These are phyloP conservation scores for Colletotrichum navitas DNA, from an alignment of 2,329 filamentous ascomycete genomes.

Conservation along the genomic window DNA sequence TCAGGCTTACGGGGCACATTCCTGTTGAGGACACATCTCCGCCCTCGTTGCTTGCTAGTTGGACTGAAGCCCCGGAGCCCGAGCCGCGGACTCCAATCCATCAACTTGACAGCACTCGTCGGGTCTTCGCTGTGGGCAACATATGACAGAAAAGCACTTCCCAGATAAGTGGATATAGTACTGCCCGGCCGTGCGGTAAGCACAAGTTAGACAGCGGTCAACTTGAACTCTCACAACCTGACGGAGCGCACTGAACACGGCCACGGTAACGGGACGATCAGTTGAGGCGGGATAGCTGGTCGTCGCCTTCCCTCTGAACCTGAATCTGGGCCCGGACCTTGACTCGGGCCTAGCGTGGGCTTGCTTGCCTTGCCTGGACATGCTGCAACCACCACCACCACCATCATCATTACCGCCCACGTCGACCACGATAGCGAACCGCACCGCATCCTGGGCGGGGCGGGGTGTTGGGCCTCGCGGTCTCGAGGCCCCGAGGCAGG, in stretches of 20 bases:
- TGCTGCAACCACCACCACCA: constrained; percentile 17
- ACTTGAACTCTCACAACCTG: constrained; percentile 29
- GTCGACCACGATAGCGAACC: constrained; percentile 27
- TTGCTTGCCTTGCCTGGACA: constrained; percentile 38
- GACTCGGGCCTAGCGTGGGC: constrained; percentile 33
- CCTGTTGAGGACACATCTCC: constrained; percentile 29
- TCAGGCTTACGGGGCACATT: constrained; percentile 26
- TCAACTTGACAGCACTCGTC: constrained; percentile 5
- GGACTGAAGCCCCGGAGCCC: constrained; percentile 27
- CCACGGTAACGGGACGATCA: constrained; percentile 48
- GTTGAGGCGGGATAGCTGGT: constrained; percentile 41
- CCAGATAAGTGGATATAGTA: constrained; percentile 40
- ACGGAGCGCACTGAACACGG: constrained; percentile 35
- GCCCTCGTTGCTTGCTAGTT: constrained; percentile 18
- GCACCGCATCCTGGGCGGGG: constrained; percentile 9
- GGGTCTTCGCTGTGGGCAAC: constrained; percentile 1
- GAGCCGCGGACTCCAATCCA: constrained; percentile 17
- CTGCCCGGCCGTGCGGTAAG: constrained; percentile 41
- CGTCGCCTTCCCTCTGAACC: constrained; percentile 13
- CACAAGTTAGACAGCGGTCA: constrained; percentile 34
- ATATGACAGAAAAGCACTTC: constrained; percentile 45
- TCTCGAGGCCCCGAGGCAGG: constrained; percentile 24
- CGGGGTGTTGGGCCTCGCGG: constrained; percentile 17
- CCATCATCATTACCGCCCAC: constrained; percentile 15
- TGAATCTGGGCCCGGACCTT: constrained; percentile 26